Percentiles rank a stretch among this genome's conserved stretches.
Conservation (phyloP, 2,329 filamentous ascomycete species). For the Podosphaera fusca region DNA sequence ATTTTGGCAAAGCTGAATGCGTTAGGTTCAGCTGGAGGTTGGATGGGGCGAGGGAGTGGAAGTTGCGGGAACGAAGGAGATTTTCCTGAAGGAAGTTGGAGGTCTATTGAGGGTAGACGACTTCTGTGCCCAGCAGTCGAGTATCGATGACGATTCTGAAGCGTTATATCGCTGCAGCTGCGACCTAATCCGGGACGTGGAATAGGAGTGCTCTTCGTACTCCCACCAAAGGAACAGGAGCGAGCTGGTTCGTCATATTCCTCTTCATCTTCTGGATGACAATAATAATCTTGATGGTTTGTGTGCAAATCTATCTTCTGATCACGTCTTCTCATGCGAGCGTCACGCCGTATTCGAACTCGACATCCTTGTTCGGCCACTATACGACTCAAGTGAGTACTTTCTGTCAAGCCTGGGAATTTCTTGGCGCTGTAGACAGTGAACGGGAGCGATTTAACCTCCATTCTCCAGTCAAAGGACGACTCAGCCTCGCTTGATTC, state of each 20-base stretch:
- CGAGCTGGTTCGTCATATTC: constrained; percentile 15
- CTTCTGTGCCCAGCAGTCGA: neutral
- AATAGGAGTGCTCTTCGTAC: neutral
- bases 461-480: constrained; percentile 63
- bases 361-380: constrained; percentile 94
- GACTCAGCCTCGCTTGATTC: constrained; percentile 17
- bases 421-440: constrained; percentile 93
- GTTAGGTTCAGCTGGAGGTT: neutral
- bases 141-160: neutral
- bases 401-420: constrained; percentile 81
- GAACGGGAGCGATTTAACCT: constrained; percentile 73
- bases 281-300: constrained; percentile 36
- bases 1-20: neutral
- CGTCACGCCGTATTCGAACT: constrained; percentile 83
- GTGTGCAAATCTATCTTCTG: constrained; percentile 32
- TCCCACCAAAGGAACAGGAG: constrained; percentile 4
- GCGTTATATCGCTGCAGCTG: neutral
- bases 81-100: neutral
- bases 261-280: constrained; percentile 13
- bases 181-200: neutral
- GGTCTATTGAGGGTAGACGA: neutral
- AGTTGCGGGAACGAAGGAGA: neutral
- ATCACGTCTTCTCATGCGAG: constrained; percentile 71
- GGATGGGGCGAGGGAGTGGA: neutral
- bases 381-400: constrained; percentile 67